Evolutionary conservation across 257 asterid species (phyloP).

Genomic region (Cordia subcordata): DNA sequence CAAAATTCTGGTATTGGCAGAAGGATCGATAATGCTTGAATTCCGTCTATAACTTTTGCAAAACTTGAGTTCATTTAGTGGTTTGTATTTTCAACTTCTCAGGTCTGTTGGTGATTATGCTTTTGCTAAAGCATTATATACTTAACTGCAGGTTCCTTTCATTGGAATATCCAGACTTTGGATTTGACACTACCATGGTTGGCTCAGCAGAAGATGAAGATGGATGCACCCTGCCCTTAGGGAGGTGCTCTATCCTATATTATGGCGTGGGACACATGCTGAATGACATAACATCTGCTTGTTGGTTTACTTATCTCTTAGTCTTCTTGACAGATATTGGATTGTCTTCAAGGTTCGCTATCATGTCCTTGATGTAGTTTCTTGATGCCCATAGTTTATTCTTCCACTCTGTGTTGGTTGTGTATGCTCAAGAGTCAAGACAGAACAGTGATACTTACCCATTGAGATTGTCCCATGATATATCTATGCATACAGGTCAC

Average conservation of each 20-base stretch:
- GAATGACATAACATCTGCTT: slow-evolving; percentile 88
- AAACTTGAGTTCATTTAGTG: no score
- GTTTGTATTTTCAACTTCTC: no score
- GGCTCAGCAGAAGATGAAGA: slow-evolving; percentile 41
- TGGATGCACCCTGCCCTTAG: slow-evolving; percentile 33
- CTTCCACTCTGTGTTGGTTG: no score
- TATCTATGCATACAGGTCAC: no score
- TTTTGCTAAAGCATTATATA: no score
- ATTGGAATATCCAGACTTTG: slow-evolving; percentile 1
- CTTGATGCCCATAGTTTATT: slow-evolving; percentile 1
- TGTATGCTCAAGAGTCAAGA: no score
- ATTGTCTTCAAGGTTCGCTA: slow-evolving; percentile 67
- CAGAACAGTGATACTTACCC: no score
- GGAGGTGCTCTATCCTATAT: slow-evolving; percentile 56
- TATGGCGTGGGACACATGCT: slow-evolving; percentile 94
- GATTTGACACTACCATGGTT: slow-evolving; percentile 29
- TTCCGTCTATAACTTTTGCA: no score
- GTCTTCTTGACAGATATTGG: slow-evolving; percentile 87
- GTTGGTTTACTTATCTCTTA: slow-evolving; percentile 94
- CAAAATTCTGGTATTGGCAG: no score
- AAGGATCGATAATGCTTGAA: no score
- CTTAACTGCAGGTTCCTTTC: slow-evolving; percentile 26
- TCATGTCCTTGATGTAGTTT: not conserved
- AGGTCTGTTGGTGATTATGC: no score
- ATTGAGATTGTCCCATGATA: no score